These are phyloP conservation scores for Trichoderma asperelloides DNA, from an alignment of 495 filamentous ascomycete genomes.

Conservation along the genomic window DNA sequence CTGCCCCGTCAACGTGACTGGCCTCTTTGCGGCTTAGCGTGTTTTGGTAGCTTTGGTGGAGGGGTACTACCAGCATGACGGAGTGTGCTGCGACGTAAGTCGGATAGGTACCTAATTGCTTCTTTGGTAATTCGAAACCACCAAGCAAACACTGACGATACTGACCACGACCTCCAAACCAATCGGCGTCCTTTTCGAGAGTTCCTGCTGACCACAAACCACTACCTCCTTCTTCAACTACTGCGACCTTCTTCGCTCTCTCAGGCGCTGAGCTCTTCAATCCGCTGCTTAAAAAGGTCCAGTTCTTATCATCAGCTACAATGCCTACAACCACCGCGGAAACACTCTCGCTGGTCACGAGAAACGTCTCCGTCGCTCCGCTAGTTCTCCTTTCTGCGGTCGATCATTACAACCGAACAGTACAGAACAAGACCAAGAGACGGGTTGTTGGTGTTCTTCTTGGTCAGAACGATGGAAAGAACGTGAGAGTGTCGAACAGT, in stretches of 20 bases:
- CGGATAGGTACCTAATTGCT: constrained; percentile 6
- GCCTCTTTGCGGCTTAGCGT: background rate
- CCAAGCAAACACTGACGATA: background rate
- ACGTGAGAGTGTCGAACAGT: constrained; percentile 95
- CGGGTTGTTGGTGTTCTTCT: constrained; percentile 92
- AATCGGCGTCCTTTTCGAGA: background rate
- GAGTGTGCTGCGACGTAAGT: constrained; percentile 3
- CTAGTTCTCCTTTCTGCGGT: constrained; percentile 95
- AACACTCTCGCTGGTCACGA: constrained; percentile 81
- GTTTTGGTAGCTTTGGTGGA: background rate
- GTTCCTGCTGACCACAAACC: background rate
- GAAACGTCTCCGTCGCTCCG: constrained; percentile 92
- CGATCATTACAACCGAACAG: constrained; percentile 94
- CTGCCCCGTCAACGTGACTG: too few species aligned
- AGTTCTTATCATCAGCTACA: constrained; percentile 20
- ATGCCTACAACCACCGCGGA: constrained; percentile 96
- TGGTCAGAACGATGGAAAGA: constrained; percentile 90
- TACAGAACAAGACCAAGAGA: constrained; percentile 70
- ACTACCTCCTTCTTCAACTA: background rate
- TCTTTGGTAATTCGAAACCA: background rate
- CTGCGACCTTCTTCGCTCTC: background rate
- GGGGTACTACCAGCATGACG: background rate
- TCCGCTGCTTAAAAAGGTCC: background rate
- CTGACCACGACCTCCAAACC: background rate
- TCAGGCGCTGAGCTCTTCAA: background rate